phyloP scores from a whole-genome alignment of 495 filamentous ascomycete genomes.

The Letharia lupina region DNA sequence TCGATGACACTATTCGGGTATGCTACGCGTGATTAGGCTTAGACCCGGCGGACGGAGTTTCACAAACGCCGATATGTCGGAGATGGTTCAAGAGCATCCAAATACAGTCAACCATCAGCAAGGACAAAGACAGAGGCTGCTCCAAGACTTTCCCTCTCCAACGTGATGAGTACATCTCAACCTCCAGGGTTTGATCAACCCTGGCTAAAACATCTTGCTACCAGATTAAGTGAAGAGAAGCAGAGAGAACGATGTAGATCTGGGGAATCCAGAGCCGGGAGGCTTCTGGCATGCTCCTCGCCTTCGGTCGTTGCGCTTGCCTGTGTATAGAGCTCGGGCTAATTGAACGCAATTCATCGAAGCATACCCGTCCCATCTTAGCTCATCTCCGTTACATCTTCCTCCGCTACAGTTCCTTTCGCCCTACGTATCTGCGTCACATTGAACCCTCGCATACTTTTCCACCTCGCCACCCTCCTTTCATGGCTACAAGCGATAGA shows the following conservation, averaged over 20 bases:
- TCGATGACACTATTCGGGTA: background rate
- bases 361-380: too few relatives aligned
- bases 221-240: background rate
- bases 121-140: background rate
- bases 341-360: too few relatives aligned
- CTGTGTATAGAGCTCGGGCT: too few relatives aligned
- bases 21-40: background rate
- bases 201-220: background rate
- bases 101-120: background rate
- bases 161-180: background rate
- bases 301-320: too few relatives aligned
- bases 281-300: background rate
- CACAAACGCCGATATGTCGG: conserved; percentile 1
- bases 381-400: too few relatives aligned
- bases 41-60: background rate
- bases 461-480: too few relatives aligned
- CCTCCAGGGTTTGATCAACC: background rate
- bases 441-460: too few relatives aligned
- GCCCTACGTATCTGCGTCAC: too few relatives aligned
- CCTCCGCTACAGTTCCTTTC: too few relatives aligned
- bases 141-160: background rate
- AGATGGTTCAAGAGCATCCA: background rate
- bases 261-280: background rate
- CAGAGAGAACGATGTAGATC: background rate
- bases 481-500: too few relatives aligned